Percentiles rank a stretch among this genome's conserved stretches.
These are phyloP conservation scores for Phyllosticta paracitricarpa DNA, from an alignment of 2,329 filamentous ascomycete genomes.

Conservation along the genomic window DNA sequence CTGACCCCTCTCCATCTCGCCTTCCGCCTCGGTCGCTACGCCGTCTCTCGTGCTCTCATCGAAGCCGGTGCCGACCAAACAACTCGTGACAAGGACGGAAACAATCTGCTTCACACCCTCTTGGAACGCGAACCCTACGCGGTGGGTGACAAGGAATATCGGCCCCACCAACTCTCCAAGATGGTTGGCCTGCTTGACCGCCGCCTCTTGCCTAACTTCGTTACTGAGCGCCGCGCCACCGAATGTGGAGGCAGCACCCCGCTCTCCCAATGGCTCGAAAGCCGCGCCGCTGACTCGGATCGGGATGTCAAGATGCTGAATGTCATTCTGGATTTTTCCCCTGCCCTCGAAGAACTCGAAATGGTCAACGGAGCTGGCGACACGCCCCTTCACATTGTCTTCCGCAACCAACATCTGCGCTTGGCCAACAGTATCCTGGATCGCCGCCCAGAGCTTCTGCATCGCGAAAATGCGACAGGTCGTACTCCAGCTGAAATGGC, in stretches of 20 bases:
- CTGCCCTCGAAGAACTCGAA: slow-evolving; percentile 42
- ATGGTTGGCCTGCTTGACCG: slow-evolving; percentile 51
- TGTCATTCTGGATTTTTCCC: slow-evolving; percentile 24
- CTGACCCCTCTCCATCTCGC: slow-evolving; percentile 62
- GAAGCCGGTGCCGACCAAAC: slow-evolving; percentile 60
- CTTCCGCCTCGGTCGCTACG: slow-evolving; percentile 44
- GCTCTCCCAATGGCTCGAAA: slow-evolving; percentile 39
- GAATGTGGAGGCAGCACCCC: slow-evolving; percentile 41
- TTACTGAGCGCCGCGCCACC: slow-evolving; percentile 46
- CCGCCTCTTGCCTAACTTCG: slow-evolving; percentile 46
- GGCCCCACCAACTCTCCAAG: slow-evolving; percentile 26
- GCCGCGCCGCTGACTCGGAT: not conserved
- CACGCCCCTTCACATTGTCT: slow-evolving; percentile 51
- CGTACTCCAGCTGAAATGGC: slow-evolving; percentile 62
- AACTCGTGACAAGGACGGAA: slow-evolving; percentile 47
- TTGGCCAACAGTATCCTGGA: slow-evolving; percentile 41
- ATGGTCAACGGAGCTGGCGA: slow-evolving; percentile 56
- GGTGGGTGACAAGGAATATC: not conserved
- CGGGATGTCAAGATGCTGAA: slow-evolving; percentile 10
- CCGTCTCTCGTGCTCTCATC: slow-evolving; percentile 53
- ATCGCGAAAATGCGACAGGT: slow-evolving; percentile 67
- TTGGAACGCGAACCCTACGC: slow-evolving; percentile 13
- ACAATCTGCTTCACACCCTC: slow-evolving; percentile 61
- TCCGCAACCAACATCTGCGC: slow-evolving; percentile 31
- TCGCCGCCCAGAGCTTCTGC: slow-evolving; percentile 48